phyloP scores from a whole-genome alignment of 257 asterid genomes.

The Fraxinus quadrangulata region DNA sequence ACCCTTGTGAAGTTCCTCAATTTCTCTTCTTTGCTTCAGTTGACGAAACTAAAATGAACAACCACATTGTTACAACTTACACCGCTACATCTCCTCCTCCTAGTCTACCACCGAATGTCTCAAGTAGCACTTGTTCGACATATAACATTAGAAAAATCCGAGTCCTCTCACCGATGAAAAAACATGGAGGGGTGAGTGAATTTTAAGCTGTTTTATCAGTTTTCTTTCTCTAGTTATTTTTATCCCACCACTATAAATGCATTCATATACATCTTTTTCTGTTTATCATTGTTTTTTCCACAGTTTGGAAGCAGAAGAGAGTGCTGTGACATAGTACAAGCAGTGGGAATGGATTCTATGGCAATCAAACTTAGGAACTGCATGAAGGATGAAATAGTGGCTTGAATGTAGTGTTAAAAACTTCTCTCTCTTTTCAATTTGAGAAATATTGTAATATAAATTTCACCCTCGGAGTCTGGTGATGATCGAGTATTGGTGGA shows the following conservation, averaged over 20 bases:
- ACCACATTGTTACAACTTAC: slow-evolving; percentile 28
- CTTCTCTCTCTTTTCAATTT: not conserved
- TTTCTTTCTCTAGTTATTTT: too few species aligned
- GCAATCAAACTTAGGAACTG: slow-evolving; percentile 34
- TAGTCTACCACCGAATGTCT: slow-evolving; percentile 3
- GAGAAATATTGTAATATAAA: too few species aligned
- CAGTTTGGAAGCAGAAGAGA: slow-evolving; percentile 42
- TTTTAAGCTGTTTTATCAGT: not conserved
- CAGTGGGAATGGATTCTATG: slow-evolving; percentile 30
- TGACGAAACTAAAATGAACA: slow-evolving; percentile 3
- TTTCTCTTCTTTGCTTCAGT: slow-evolving; percentile 30
- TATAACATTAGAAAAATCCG: slow-evolving; percentile 22
- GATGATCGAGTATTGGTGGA: too few species aligned
- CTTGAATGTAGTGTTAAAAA: not conserved
- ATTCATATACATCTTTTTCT: not conserved
- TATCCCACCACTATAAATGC: too few species aligned
- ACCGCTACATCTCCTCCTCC: slow-evolving; percentile 7
- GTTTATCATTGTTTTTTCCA: not conserved
- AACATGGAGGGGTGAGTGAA: slow-evolving; percentile 27
- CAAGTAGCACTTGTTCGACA: slow-evolving; percentile 26
- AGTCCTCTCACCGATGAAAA: slow-evolving; percentile 30
- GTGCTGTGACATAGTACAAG: slow-evolving; percentile 34
- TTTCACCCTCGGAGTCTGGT: not conserved
- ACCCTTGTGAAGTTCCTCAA: slow-evolving; percentile 36
- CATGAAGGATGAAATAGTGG: slow-evolving; percentile 25